Evolutionary conservation across 768 basidiomycete genomes (phyloP).

Genomic region (Cytidiella melzeri): DNA sequence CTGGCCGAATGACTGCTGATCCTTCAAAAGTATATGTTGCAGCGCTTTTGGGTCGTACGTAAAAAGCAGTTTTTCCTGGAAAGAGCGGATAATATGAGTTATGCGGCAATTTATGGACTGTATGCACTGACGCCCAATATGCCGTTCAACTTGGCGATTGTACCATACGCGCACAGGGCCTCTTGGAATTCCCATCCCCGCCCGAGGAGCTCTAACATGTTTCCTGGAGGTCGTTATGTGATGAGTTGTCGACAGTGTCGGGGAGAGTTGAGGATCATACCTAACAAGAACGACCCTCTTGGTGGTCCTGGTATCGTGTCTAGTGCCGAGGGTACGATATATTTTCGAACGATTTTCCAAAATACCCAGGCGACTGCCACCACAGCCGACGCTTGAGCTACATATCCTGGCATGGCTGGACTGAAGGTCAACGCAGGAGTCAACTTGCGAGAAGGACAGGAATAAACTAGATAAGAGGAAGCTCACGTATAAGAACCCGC

Average conservation of each 20-base stretch:
- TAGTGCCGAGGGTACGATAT: constrained; percentile 2
- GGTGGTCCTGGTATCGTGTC: constrained; percentile 11
- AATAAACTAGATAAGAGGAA: too few relatives aligned
- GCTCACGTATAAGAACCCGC: too few relatives aligned
- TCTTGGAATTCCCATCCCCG: constrained; percentile 11
- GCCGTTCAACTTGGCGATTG: constrained; percentile 3
- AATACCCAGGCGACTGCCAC: too few relatives aligned
- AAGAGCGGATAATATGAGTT: background rate
- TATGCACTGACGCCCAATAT: constrained; percentile 5
- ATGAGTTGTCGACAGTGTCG: background rate
- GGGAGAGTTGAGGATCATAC: constrained; percentile 1
- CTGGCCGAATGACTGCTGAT: constrained; percentile 2
- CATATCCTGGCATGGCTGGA: too few relatives aligned
- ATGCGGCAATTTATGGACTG: background rate
- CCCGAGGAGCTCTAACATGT: constrained; percentile 4
- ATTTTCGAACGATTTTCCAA: constrained; percentile 1
- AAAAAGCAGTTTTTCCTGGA: constrained; percentile 6
- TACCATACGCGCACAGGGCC: constrained; percentile 1
- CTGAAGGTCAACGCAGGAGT: too few relatives aligned
- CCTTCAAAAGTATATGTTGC: constrained; percentile 10
- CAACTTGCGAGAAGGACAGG: too few relatives aligned
- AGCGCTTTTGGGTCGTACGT: constrained; percentile 13
- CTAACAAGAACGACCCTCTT: constrained; percentile 1
- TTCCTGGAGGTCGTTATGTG: background rate
- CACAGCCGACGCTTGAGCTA: too few relatives aligned